Conservation (phyloP, 2,329 filamentous ascomycete genomes). For the Aspergillus awamori region DNA sequence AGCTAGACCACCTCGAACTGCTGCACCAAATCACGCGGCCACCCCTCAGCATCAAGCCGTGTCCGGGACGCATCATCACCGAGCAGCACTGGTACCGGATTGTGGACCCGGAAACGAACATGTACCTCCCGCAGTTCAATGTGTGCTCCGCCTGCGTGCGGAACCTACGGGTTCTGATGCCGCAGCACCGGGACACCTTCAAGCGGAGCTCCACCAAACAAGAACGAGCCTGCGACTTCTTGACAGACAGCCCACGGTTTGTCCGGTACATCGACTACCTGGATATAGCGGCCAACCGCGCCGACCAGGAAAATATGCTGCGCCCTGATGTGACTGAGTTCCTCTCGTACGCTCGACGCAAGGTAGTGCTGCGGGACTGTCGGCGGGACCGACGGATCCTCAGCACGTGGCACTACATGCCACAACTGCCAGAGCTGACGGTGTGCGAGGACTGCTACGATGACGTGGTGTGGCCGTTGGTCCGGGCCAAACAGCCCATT, state of each 20-base stretch:
- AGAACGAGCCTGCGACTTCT: conserved; percentile 68
- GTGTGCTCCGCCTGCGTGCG: conserved; percentile 75
- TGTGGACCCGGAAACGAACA: conserved; percentile 66
- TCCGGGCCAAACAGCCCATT: conserved; percentile 58
- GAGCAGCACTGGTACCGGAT: conserved; percentile 75
- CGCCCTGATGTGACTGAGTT: conserved; percentile 62
- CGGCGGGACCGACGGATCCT: conserved; percentile 62
- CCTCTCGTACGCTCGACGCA: conserved; percentile 63
- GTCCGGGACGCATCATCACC: conserved; percentile 62
- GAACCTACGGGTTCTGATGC: conserved; percentile 72
- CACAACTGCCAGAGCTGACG: conserved; percentile 73
- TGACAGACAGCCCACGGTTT: conserved; percentile 62
- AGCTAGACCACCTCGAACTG: conserved; percentile 66
- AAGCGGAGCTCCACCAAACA: conserved; percentile 48
- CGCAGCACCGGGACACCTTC: conserved; percentile 70
- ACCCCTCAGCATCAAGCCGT: conserved; percentile 55
- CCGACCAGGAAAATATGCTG: conserved; percentile 33
- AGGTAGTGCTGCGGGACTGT: conserved; percentile 65
- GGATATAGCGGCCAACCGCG: conserved; percentile 54
- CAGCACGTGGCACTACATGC: conserved; percentile 78
- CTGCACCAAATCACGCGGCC: conserved; percentile 71
- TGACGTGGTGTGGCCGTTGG: conserved; percentile 72
- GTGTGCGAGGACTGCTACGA: conserved; percentile 88
- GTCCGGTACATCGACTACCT: conserved; percentile 60
- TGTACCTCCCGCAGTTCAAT: conserved; percentile 69